Percentiles rank a stretch among this genome's conserved stretches.
phyloP scores from a whole-genome alignment of 2,329 filamentous ascomycete genomes.

The Fusarium hainanense region DNA sequence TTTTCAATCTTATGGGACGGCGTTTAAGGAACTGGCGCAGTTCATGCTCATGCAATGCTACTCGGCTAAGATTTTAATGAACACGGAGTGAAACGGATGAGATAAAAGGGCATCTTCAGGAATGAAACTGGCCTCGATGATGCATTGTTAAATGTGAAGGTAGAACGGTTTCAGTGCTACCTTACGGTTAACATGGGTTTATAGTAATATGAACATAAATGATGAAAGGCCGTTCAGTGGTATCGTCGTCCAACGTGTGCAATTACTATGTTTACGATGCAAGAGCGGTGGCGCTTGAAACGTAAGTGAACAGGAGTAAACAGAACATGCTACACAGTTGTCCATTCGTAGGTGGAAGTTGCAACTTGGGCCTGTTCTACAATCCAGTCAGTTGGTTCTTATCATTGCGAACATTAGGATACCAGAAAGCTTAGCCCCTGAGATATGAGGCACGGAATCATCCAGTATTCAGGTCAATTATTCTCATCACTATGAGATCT shows the following conservation, averaged over 20 bases:
- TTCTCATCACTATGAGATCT: background rate
- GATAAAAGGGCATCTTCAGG: conserved; percentile 10
- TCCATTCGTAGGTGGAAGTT: background rate
- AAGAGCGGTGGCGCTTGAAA: background rate
- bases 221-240: background rate
- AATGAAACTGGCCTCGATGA: conserved; percentile 23
- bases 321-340: background rate
- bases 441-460: background rate
- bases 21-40: conserved; percentile 18
- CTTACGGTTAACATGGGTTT: background rate
- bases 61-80: conserved; percentile 4
- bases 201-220: background rate
- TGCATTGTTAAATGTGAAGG: conserved; percentile 21
- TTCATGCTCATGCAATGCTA: conserved; percentile 8
- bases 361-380: background rate
- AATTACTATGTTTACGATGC: background rate
- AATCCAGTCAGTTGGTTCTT: background rate
- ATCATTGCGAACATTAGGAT: background rate
- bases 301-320: background rate
- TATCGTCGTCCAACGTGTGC: background rate
- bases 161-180: background rate
- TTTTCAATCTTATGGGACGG: conserved; percentile 23
- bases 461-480: background rate
- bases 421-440: background rate
- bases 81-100: conserved; percentile 9